phyloP scores from a whole-genome alignment of 345 rosid species.

The Ailanthus altissimus region DNA sequence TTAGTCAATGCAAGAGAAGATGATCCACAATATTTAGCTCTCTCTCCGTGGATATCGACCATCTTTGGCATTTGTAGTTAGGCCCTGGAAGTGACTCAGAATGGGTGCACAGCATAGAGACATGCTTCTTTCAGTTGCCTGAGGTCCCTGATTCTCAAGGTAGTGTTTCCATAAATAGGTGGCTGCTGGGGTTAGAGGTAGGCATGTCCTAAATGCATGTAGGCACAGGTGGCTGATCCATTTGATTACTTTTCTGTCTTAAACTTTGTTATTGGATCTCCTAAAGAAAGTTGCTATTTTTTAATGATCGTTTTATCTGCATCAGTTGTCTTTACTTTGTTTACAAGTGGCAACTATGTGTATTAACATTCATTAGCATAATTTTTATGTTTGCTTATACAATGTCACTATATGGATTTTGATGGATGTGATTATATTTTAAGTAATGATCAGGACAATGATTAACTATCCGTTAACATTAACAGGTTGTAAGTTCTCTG shows the following conservation, averaged over 20 bases:
- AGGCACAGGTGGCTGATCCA: neutral
- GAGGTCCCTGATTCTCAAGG: neutral
- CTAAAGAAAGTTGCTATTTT: neutral
- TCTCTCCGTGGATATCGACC: neutral
- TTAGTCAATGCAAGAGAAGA: no score
- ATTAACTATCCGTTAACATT: neutral
- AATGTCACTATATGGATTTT: neutral
- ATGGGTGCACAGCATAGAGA: neutral
- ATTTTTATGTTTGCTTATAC: neutral
- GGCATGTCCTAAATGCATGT: neutral
- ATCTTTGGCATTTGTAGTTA: no score
- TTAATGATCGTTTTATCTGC: neutral
- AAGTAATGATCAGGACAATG: neutral
- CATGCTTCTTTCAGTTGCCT: neutral
- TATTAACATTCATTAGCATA: neutral
- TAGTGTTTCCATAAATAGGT: neutral
- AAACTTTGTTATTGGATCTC: neutral
- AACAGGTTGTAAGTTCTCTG: constrained; percentile 81
- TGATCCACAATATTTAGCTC: no score
- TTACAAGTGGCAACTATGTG: neutral
- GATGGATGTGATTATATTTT: neutral
- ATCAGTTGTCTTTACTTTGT: neutral
- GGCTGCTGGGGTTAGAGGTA: neutral
- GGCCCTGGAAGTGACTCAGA: neutral
- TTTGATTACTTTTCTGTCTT: neutral